Percentiles rank a stretch among this genome's conserved stretches.
Conservation (phyloP, 495 filamentous ascomycete genomes). For the Xylaria sp. region DNA sequence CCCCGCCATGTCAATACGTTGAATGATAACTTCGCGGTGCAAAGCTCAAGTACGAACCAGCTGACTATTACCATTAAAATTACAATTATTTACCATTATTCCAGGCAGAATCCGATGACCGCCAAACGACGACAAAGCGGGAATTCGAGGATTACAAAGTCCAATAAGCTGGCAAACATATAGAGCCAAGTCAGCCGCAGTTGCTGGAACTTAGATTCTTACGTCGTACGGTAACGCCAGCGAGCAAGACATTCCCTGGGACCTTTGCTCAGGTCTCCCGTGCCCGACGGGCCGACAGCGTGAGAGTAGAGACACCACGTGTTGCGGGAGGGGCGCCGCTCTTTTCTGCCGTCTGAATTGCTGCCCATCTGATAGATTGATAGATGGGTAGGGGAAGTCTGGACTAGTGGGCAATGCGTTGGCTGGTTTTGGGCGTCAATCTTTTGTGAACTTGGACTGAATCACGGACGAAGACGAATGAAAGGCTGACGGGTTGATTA, state of each 20-base stretch:
- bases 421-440: not conserved
- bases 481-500: not conserved
- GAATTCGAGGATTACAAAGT: not conserved
- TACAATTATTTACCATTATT: not conserved
- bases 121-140: not conserved
- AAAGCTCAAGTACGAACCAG: not conserved
- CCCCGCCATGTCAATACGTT: not conserved
- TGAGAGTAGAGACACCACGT: slow-evolving; percentile 19
- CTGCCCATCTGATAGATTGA: not conserved
- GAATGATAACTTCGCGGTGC: not conserved
- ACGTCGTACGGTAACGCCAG: slow-evolving; percentile 6
- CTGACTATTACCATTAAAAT: not conserved
- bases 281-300: not conserved
- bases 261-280: not conserved
- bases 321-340: not conserved
- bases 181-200: not conserved
- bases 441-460: too few species aligned
- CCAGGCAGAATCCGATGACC: not conserved
- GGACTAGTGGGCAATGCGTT: slow-evolving; percentile 1
- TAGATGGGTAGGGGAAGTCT: not conserved
- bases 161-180: too few species aligned
- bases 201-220: not conserved
- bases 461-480: not conserved
- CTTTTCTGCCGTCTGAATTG: not conserved
- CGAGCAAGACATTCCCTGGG: slow-evolving; percentile 8